Evolutionary conservation across 768 basidiomycete species (phyloP).

Genomic region (Polyporus arcularius): DNA sequence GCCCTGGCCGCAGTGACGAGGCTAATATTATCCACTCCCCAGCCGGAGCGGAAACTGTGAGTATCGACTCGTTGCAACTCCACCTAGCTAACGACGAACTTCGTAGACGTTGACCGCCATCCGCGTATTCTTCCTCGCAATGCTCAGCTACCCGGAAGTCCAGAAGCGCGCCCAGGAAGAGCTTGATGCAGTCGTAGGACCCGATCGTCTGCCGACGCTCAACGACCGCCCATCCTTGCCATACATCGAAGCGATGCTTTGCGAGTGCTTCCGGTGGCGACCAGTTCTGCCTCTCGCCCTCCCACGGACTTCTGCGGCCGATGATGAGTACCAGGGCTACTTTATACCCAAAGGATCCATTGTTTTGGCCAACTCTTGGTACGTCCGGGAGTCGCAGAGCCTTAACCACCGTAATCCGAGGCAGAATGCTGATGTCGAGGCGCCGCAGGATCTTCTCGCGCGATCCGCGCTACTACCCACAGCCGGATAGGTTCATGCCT

Average conservation of each 20-base stretch:
- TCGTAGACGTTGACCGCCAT: constrained; percentile 32
- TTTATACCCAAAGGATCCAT: constrained; percentile 33
- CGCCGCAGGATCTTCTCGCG: constrained; percentile 43
- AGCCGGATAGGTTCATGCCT: constrained; percentile 38
- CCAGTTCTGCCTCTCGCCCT: constrained; percentile 27
- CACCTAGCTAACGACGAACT: constrained; percentile 38
- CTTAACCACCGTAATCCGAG: constrained; percentile 25
- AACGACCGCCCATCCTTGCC: constrained; percentile 12
- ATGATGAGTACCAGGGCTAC: constrained; percentile 35
- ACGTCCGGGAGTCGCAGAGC: constrained; percentile 36
- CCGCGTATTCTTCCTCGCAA: constrained; percentile 10
- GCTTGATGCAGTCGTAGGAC: constrained; percentile 15
- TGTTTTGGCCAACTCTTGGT: constrained; percentile 22
- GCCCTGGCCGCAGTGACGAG: neutral
- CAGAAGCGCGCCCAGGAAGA: constrained; percentile 20
- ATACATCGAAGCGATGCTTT: constrained; percentile 7
- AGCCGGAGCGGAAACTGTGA: constrained; percentile 8
- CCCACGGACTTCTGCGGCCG: constrained; percentile 30
- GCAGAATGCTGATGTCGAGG: constrained; percentile 1
- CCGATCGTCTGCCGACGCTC: constrained; percentile 17
- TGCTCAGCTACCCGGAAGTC: constrained; percentile 15
- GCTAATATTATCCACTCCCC: neutral
- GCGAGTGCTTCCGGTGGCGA: constrained; percentile 16
- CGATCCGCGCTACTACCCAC: constrained; percentile 37
- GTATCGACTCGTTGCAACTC: constrained; percentile 38